Base-by-base conservation (phyloP, 129 eudicot genomes). In the Tagetes patula region DNA sequence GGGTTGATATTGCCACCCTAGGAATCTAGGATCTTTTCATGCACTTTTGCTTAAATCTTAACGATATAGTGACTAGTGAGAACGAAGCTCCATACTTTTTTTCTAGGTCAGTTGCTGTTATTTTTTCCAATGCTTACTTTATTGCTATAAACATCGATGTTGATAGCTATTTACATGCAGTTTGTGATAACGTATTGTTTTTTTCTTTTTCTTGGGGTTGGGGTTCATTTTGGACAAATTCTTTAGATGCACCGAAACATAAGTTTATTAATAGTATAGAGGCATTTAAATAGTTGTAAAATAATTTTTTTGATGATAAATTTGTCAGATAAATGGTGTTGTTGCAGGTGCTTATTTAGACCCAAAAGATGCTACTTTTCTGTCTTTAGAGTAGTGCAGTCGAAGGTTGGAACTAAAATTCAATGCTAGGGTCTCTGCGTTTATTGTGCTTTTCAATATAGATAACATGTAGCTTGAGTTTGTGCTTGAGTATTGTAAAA, bases 1-100 rank as follows among this genome's bases (percentile, higher is more conserved):
- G 48, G 14, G 14, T 70, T 0, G 38, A 14, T 50, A 54, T 27
- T 39, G 65, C 41, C 65, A 59, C 65, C 20, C 62, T 55, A 52
- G 58, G 12, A 52, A 58, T 31, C 43, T 47, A 69, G 36, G 39
- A 74, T 62, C 3, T 45, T 74, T 20, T 63, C 71, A 34, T 61
- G 47, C 10, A 33, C 61, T 45, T 73, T 46, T 49, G 49, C 70
- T n/a, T n/a, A 73, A 36, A 11, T 34, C 30, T 32, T 14, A 46
- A 45, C 14, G 33, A 43, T 60, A 61, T 14, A 33, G 30, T 73
- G 47, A 43, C 46, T 14, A 33, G 30, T 73, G 47, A 43, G 59
- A 73, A 73, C 6, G 59, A 20, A 60, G 42, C 65, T 45, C 43
- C 7, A 1, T 27, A 8, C 59, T 43, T 34, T 45, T 14, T 46